Evolutionary conservation across 129 eudicot species (phyloP), one percentile per base, ranked within the genome.

Genomic region (Escallonia rubra): DNA sequence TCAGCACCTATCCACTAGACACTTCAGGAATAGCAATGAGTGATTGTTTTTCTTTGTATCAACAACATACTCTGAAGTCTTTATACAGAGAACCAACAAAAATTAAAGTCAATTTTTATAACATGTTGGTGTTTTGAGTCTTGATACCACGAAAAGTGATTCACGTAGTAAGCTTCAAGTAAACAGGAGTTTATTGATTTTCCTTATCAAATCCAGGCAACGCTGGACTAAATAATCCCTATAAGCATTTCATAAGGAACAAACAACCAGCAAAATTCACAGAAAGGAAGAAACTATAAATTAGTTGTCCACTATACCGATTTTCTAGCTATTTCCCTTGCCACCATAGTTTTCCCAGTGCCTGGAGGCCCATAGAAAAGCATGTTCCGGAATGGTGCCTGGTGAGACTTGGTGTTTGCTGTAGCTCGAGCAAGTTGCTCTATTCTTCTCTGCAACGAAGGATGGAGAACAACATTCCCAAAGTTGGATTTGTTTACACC

Each of bases 311-410:
- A 72, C 8, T 68, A 34, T 89, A 94, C 99, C 84, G 99, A 94
- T 79, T 87, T 94, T 73, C 88, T 68, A 66, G 99, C 97, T 45
- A 94, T 94, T 74, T 94, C 99, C 75, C 94, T 90, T 50, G 99
- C 99, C 61, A 94, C 99, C 89, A 94, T 77, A 65, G 99, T 94
- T 85, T 94, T 94, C 34, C 99, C 99, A 4, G 99, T 94, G 75
- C 99, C 99, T 60, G 99, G 99, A 71, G 99, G 99, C 15, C 99
- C 99, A 69, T 94, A 94, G 71, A 94, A 94, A 40, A 94, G 90
- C 99, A 94, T 94, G 82, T 94, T 94, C 53, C 99, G 97, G 45
- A 94, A 94, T 12, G 99, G 99, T 50, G 99, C 99, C 76, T 87
- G 88, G 66, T 94, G 97, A 8, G 82, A 72, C 72, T 94, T 94